Percentiles rank a stretch among this genome's conserved stretches.
Conservation (phyloP, 306 rosid genomes). For the Gastrolobium villosum region DNA sequence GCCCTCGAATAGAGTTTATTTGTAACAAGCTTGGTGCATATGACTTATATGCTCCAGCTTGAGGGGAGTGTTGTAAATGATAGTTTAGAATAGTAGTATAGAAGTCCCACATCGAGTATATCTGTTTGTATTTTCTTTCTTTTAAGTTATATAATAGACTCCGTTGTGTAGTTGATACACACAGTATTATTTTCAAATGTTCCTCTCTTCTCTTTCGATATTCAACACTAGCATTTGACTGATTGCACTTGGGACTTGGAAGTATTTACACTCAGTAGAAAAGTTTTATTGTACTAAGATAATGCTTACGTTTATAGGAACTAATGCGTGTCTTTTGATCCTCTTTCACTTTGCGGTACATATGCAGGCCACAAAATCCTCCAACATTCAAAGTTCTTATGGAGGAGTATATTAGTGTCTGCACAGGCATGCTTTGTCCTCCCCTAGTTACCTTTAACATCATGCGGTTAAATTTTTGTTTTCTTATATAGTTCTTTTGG, state of each 20-base stretch:
- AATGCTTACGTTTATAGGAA: background rate
- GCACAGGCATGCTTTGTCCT: constrained; percentile 73
- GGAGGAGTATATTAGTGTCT: constrained; percentile 81
- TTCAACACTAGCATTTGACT: constrained; percentile 27
- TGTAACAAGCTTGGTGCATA: no score
- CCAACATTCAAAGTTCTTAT: constrained; percentile 62
- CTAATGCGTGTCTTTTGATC: background rate
- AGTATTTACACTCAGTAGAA: background rate
- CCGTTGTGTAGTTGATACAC: no score
- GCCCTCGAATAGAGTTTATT: no score
- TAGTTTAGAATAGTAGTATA: no score
- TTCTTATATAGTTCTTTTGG: constrained; percentile 38
- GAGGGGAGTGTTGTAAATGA: no score
- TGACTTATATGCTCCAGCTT: no score
- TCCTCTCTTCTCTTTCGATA: no score
- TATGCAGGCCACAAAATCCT: constrained; percentile 83
- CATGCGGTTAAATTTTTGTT: background rate
- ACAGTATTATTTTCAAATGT: no score
- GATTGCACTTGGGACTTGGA: constrained; percentile 24
- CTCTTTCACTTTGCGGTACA: constrained; percentile 37
- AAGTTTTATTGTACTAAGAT: constrained; percentile 1
- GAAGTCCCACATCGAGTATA: no score
- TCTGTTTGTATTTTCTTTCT: no score
- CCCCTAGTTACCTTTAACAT: background rate
- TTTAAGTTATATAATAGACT: no score